Base-by-base conservation (phyloP, 129 eudicot species). In the Calendula officinalis region DNA sequence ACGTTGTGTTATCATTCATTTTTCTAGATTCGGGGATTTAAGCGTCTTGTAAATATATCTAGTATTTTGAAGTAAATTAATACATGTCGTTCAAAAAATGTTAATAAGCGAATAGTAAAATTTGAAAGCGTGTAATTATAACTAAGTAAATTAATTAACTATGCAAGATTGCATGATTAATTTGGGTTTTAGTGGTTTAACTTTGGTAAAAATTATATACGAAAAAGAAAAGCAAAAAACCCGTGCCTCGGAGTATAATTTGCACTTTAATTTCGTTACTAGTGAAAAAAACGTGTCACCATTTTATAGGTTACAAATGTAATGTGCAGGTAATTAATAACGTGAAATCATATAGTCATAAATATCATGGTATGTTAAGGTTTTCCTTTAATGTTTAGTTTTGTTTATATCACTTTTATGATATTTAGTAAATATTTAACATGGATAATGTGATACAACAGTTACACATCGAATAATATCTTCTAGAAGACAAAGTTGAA, bases 381-480 rank as follows among this genome's bases (percentile, higher is more conserved):
- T 41, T 11, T 41, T 41, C 10, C 8, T 41, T 41, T 6, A 41
- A 41, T 41, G 45, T 41, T 41, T 22, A 0, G 30, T 22, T 22
- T 22, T 22, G 1, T 22, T 22, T 22, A 22, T 22, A 22, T 22
- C 30, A 22, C 30, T 22, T 22, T 41, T 41, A 8, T 41, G 9
- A 41, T 4, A 41, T 41, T 5, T 11, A 41, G 11, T 41, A 22
- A 36, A 50, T 33, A 46, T 16, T 43, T 51, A 71, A 49, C 27
- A 50, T 52, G 76, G 63, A 71, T 62, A 40, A 40, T 52, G 69
- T 53, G 48, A 61, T n/a, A 41, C 47, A 62, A 42, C 69, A 55
- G 41, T 51, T 60, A 59, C 34, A 48, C 42, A 60, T 40, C 52
- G 53, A 71, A 69, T 60, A 49, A 60, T 70, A 12, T 53, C 38